A percentile compares a stretch with the other conserved stretches of the same genome.
phyloP scores from a whole-genome alignment of 208 protist species.

The Vickermania spadyakhi region DNA sequence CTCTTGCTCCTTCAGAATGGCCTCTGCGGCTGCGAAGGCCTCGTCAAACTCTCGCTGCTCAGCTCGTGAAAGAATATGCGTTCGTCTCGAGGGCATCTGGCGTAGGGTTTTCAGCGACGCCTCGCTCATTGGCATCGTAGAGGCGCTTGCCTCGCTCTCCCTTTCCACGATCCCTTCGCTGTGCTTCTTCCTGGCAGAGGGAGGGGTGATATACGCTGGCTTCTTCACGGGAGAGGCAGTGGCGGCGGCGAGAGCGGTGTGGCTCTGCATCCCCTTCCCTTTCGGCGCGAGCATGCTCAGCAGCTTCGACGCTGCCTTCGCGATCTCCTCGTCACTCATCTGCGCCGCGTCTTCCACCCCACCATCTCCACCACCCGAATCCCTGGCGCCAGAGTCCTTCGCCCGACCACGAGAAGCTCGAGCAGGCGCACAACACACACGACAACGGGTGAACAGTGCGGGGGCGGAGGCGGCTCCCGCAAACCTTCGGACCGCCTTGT shows the following conservation, averaged over 20 bases:
- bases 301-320: not conserved
- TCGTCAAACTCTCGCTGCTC: not conserved
- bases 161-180: not conserved
- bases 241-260: not conserved
- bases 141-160: not conserved
- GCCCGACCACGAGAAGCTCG: too few relatives aligned
- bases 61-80: not conserved
- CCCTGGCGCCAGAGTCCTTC: too few relatives aligned
- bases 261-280: not conserved
- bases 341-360: not conserved
- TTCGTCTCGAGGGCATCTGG: not conserved
- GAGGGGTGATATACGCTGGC: not conserved
- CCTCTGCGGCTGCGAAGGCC: not conserved
- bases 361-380: too few relatives aligned
- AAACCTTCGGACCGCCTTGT: too few relatives aligned
- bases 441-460: not conserved
- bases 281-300: not conserved
- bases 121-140: not conserved
- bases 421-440: not conserved
- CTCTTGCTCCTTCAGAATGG: not conserved
- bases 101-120: not conserved
- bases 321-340: not conserved
- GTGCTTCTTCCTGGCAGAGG: not conserved
- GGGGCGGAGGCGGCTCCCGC: too few relatives aligned
- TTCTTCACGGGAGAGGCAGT: too few relatives aligned